These are phyloP conservation scores for Auriculariales sp. DNA, from an alignment of 768 basidiomycete genomes.

Conservation along the genomic window DNA sequence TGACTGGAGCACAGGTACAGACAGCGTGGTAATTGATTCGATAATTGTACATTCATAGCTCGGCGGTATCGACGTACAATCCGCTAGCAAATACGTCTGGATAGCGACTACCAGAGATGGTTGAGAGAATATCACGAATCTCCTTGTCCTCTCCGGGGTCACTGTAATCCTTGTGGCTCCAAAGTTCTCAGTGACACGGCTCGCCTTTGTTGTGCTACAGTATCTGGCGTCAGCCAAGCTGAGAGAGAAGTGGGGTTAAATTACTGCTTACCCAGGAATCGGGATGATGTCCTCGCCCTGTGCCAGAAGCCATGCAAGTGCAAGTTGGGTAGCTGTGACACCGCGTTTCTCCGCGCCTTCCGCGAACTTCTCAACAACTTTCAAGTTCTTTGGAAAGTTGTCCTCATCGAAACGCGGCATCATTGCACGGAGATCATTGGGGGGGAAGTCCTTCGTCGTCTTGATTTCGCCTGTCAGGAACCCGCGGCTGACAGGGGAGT, in stretches of 20 bases:
- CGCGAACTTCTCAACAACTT: slow-evolving; percentile 14
- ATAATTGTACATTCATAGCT: too few species aligned
- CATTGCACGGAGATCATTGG: slow-evolving; percentile 2
- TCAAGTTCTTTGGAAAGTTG: slow-evolving; percentile 20
- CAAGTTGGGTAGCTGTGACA: slow-evolving; percentile 19
- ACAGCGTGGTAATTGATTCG: too few species aligned
- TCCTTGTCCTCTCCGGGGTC: slow-evolving; percentile 21
- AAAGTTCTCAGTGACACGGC: slow-evolving; percentile 28
- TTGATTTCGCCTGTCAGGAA: slow-evolving; percentile 5
- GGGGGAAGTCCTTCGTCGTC: slow-evolving; percentile 8
- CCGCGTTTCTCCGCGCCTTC: slow-evolving; percentile 17
- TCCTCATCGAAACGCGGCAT: slow-evolving; percentile 14
- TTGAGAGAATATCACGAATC: slow-evolving; percentile 16
- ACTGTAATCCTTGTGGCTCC: slow-evolving; percentile 21
- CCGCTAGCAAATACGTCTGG: too few species aligned
- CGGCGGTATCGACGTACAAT: too few species aligned
- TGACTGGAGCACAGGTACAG: too few species aligned
- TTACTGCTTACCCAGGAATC: slow-evolving; percentile 14
- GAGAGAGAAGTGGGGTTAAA: not conserved
- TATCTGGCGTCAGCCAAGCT: not conserved
- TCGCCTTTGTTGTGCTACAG: not conserved
- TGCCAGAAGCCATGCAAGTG: slow-evolving; percentile 20
- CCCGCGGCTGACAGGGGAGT: slow-evolving; percentile 4
- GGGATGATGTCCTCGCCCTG: slow-evolving; percentile 15
- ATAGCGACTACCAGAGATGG: not conserved